Evolutionary conservation across 352 stramenopile species (phyloP).

Genomic region (Phytophthora hibernalis): DNA sequence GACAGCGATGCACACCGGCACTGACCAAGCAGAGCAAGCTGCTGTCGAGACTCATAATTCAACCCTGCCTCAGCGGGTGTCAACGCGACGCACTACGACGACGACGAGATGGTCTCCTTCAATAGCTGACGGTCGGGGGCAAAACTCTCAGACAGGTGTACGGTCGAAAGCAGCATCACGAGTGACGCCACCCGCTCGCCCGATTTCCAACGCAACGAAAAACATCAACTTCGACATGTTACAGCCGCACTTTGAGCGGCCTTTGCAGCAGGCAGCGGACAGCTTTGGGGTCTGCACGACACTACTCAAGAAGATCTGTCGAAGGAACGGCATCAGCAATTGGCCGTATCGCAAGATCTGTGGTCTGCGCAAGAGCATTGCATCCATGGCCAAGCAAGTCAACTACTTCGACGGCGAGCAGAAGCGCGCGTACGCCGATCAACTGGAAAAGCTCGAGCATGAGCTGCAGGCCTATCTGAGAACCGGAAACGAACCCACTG

Average conservation of each 20-base stretch:
- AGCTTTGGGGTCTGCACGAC: conserved; percentile 73
- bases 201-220: conserved; percentile 53
- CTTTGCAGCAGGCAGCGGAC: conserved; percentile 56
- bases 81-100: conserved; percentile 37
- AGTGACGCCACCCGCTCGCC: conserved; percentile 22
- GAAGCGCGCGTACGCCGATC: conserved; percentile 55
- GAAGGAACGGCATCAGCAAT: conserved; percentile 63
- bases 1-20: neutral
- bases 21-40: neutral
- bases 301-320: conserved; percentile 74
- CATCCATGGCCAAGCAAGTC: conserved; percentile 66
- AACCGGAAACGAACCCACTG: conserved; percentile 50
- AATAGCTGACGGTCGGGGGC: conserved; percentile 10
- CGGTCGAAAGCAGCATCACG: conserved; percentile 9
- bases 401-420: conserved; percentile 71
- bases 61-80: conserved; percentile 13
- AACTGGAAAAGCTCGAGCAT: conserved; percentile 49
- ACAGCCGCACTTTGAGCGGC: conserved; percentile 63
- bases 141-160: neutral
- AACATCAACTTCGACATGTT: conserved; percentile 68
- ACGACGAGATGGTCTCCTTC: conserved; percentile 41
- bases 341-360: conserved; percentile 72
- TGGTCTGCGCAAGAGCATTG: conserved; percentile 63
- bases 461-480: conserved; percentile 54
- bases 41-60: neutral